Conservation (phyloP, 208 protist genomes). For the Angomonas ambiguus region DNA sequence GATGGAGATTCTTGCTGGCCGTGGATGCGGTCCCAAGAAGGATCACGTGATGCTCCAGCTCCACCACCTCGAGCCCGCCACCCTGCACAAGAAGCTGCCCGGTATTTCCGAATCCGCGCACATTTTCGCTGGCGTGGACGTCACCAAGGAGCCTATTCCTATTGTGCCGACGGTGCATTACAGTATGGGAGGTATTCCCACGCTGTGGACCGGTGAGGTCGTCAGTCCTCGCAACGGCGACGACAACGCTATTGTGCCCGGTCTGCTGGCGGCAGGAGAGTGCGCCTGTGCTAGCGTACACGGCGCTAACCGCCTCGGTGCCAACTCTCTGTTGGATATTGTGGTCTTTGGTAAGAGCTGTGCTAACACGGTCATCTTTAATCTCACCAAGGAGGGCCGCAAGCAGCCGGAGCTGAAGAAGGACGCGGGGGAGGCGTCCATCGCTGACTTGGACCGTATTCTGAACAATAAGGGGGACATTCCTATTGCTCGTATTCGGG, state of each 20-base stretch:
- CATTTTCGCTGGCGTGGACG: constrained; percentile 99
- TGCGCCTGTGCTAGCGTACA: constrained; percentile 97
- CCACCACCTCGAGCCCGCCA: constrained; percentile 95
- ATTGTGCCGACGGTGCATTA: constrained; percentile 99
- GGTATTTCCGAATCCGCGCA: constrained; percentile 98
- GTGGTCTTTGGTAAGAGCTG: constrained; percentile 98
- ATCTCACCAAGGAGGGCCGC: constrained; percentile 88
- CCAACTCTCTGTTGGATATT: constrained; percentile 99
- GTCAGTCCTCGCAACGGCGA: constrained; percentile 84
- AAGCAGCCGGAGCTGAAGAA: constrained; percentile 77
- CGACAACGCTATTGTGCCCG: constrained; percentile 94
- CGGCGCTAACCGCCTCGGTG: constrained; percentile 98
- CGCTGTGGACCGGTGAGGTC: constrained; percentile 90
- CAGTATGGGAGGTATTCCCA: constrained; percentile 96
- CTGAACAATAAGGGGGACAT: constrained; percentile 93
- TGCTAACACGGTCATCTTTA: constrained; percentile 93
- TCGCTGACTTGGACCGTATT: constrained; percentile 95
- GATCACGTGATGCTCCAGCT: constrained; percentile 98
- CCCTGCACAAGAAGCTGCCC: constrained; percentile 96
- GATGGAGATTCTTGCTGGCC: constrained; percentile 96
- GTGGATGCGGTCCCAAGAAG: constrained; percentile 92
- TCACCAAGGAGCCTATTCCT: constrained; percentile 99
- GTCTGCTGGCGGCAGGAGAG: constrained; percentile 98
- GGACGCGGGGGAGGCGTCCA: constrained; percentile 91
- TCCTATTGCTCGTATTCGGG: constrained; percentile 90